phyloP scores from a whole-genome alignment of 176 grass and related monocot species.

The Tuctoria greenei region DNA sequence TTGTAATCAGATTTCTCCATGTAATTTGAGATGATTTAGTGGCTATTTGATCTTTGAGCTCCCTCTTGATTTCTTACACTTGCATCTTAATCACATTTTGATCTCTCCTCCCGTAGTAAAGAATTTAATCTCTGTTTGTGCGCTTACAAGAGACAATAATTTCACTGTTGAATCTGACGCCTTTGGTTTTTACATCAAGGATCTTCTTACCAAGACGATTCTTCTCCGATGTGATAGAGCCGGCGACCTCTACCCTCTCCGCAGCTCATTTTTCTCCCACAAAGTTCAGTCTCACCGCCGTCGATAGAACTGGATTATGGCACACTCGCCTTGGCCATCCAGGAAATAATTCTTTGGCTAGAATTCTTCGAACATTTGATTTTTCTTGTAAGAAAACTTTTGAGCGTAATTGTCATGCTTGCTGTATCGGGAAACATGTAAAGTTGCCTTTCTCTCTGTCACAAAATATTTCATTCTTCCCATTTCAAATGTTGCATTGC shows the following conservation, averaged over 20 bases:
- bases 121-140: neutral
- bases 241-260: neutral
- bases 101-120: neutral
- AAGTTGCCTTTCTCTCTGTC: too few relatives aligned
- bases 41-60: too few relatives aligned
- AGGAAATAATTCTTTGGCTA: neutral
- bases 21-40: too few relatives aligned
- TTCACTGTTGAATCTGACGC: neutral
- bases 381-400: too few relatives aligned
- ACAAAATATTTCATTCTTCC: too few relatives aligned
- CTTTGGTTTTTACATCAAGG: neutral
- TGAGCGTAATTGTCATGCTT: too few relatives aligned
- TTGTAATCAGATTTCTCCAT: too few relatives aligned
- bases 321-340: neutral
- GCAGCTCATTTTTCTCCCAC: rapidly evolving
- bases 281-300: neutral
- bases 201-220: neutral
- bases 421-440: too few relatives aligned
- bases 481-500: too few relatives aligned
- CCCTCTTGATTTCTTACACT: too few relatives aligned
- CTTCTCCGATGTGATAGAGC: neutral
- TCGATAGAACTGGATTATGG: neutral
- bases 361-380: neutral
- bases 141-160: neutral
- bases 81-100: neutral